Evolutionary conservation across 257 asterid genomes (phyloP), one percentile per base, ranked within the genome.

Genomic region (Solanum pimpinellifolium): DNA sequence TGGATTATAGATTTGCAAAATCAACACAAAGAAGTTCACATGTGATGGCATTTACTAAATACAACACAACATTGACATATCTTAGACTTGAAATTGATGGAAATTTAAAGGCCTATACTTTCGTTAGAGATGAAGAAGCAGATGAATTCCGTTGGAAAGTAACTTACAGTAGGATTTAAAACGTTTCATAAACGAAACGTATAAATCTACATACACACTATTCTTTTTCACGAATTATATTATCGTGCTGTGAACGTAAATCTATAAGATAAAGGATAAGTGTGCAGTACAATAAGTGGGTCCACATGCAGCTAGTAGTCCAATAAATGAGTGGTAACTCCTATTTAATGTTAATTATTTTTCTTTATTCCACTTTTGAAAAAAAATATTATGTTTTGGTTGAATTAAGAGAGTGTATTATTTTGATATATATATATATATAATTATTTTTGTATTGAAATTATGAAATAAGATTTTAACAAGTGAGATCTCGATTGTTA

Each of bases 1-100:
- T 82, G 49, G 88, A 42, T 6, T 89, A 77, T 75, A 68, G 66
- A 59, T 85, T 89, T 3, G 86, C 82, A 4, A 85, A 87, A 9
- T 69, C 82, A 10, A n/a, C 83, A 10, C 25, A 60, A 2, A 70
- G 31, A 25, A 89, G 87, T 6, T 35, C 46, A 7, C 59, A 84
- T 7, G 42, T 82, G 65, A 8, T 91, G n/a, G 89, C 88, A 3
- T 56, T 65, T 82, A 85, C 92, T 18, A 90, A 88, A 1, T 90
- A 89, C 91, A 92, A 92, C n/a, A 85, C 87, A 39, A 88, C 92
- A 29, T 85, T 91, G 4, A 89, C 94, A 7, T 93, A 87, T 60
- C 91, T 93, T 33, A 90, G 95, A 0, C 74, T 93, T 47, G 94
- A 92, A 3, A 60, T 93, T 0, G 93, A 93, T 49, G 94, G 94